Base-by-base conservation (phyloP, 2,329 filamentous ascomycete species). In the Hymenoscyphus occultus region DNA sequence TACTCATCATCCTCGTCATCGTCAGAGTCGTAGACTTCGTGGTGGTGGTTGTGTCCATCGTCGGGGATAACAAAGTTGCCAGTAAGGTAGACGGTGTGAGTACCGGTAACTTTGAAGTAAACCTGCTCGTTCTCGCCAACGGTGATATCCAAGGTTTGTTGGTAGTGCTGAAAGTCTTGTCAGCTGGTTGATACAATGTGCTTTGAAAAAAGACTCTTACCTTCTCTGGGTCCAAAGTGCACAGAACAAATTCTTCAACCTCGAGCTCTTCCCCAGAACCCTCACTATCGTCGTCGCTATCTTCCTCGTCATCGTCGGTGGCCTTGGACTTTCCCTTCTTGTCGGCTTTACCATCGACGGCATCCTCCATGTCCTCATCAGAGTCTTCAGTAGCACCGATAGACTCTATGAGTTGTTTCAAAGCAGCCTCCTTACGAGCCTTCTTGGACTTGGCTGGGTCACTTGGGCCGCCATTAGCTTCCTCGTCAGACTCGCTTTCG, bases 91-190 rank as follows among this genome's bases (percentile, higher is more conserved):
- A 99, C 84, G 69, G 90, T 87, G 84, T 97, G 93, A 68, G 91
- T 95, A 74, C 95, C 95, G 68, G 86, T 88, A 71, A 96, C 93
- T 76, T 91, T 86, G 83, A 99, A 98, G 84, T 91, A 97, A 71
- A 97, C 89, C 73, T 87, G 87, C 84, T 99, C 95, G 72, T 90
- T 86, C 77, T 97, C 91, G 74, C 86, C 88, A 76, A 99, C 87
- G 69, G 91, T 95, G 78, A 99, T 92, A 79, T 99, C 92, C 66
- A 99, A 87, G 59, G 95, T 82, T 80, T 99, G 96, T 81, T 99
- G 95, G 85, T 90, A 97, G 82, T 91, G 87, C 95, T 98, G 74
- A 58, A 63, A 10, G 48, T 75, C 79, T 71, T 59, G 56, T 67
- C 65, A 61, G 51, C 59, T 28, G 13, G 19, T 12, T 56, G 39